These are phyloP conservation scores for Aspergillus hortae DNA, from an alignment of 2,329 filamentous ascomycete genomes.

Conservation along the genomic window DNA sequence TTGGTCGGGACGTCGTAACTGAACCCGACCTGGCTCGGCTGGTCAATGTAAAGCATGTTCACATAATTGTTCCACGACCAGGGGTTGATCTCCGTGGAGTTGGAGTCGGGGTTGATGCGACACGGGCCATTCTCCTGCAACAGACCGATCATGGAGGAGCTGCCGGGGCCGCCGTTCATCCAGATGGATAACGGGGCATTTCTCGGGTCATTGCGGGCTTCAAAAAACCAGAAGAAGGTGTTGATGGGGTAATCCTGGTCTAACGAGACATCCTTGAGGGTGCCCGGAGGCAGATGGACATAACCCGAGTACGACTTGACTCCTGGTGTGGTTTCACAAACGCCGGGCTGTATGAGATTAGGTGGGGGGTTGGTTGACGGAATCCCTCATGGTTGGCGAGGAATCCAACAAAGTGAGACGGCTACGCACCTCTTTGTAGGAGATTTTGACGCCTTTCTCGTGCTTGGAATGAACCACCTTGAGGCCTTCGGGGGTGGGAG, in stretches of 20 bases:
- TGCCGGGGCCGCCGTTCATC: slow-evolving; percentile 61
- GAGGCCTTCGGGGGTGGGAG: slow-evolving; percentile 39
- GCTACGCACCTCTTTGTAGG: slow-evolving; percentile 43
- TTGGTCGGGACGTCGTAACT: slow-evolving; percentile 49
- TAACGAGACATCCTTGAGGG: slow-evolving; percentile 36
- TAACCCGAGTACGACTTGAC: slow-evolving; percentile 60
- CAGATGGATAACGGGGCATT: slow-evolving; percentile 59
- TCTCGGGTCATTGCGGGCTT: slow-evolving; percentile 50
- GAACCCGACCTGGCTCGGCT: slow-evolving; percentile 59
- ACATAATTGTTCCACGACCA: slow-evolving; percentile 62
- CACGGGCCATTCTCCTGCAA: slow-evolving; percentile 54
- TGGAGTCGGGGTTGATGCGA: slow-evolving; percentile 49
- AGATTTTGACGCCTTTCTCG: slow-evolving; percentile 42
- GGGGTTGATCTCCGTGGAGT: slow-evolving; percentile 52
- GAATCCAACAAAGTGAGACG: not conserved
- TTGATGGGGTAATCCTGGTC: slow-evolving; percentile 56
- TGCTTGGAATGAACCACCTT: slow-evolving; percentile 42
- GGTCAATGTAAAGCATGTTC: slow-evolving; percentile 69
- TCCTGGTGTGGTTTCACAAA: slow-evolving; percentile 56
- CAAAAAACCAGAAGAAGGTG: slow-evolving; percentile 66
- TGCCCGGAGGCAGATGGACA: slow-evolving; percentile 52
- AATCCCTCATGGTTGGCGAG: too few species aligned
- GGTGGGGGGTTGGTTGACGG: too few species aligned
- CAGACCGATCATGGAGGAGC: slow-evolving; percentile 55
- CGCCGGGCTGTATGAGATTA: slow-evolving; percentile 32